A percentile compares a stretch with the other conserved stretches of the same genome.
phyloP scores from a whole-genome alignment of 768 basidiomycete genomes.

The Phallus indusiatus region DNA sequence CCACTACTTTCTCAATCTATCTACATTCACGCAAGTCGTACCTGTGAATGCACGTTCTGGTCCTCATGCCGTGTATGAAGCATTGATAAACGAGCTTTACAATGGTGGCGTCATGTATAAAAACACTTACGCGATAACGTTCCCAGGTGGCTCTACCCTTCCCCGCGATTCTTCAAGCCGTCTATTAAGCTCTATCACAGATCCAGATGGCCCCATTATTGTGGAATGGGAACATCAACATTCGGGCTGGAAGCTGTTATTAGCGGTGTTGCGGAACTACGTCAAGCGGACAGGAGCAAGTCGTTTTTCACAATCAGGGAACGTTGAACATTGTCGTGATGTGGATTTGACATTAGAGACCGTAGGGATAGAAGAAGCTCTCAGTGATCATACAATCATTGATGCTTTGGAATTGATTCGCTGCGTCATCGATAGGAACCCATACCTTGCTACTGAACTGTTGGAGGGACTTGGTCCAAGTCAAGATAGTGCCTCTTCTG shows the following conservation, averaged over 20 bases:
- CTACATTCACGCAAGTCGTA: too few relatives aligned
- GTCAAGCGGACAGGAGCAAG: slow-evolving; percentile 48
- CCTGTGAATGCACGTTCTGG: too few relatives aligned
- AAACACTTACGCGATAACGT: slow-evolving; percentile 55
- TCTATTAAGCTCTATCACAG: slow-evolving; percentile 44
- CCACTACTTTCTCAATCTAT: slow-evolving; percentile 62
- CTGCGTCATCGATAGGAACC: slow-evolving; percentile 64
- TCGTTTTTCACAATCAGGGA: slow-evolving; percentile 37
- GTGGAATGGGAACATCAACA: slow-evolving; percentile 76
- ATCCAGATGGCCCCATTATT: slow-evolving; percentile 52
- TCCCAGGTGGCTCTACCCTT: slow-evolving; percentile 70
- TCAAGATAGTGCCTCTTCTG: slow-evolving; percentile 35
- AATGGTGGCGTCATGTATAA: slow-evolving; percentile 47
- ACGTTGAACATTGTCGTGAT: slow-evolving; percentile 3
- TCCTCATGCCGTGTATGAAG: slow-evolving; percentile 66
- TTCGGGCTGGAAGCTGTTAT: slow-evolving; percentile 77
- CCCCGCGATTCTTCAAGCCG: slow-evolving; percentile 58
- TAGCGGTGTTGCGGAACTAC: slow-evolving; percentile 76
- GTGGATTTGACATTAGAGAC: slow-evolving; percentile 36
- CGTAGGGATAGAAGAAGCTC: slow-evolving; percentile 61
- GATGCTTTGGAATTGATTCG: slow-evolving; percentile 74
- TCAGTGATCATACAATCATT: slow-evolving; percentile 55
- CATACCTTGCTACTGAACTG: slow-evolving; percentile 51
- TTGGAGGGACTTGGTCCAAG: slow-evolving; percentile 59
- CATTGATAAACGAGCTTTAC: slow-evolving; percentile 42